phyloP scores from a whole-genome alignment of 2,329 filamentous ascomycete species.

The Volutella citrinella region DNA sequence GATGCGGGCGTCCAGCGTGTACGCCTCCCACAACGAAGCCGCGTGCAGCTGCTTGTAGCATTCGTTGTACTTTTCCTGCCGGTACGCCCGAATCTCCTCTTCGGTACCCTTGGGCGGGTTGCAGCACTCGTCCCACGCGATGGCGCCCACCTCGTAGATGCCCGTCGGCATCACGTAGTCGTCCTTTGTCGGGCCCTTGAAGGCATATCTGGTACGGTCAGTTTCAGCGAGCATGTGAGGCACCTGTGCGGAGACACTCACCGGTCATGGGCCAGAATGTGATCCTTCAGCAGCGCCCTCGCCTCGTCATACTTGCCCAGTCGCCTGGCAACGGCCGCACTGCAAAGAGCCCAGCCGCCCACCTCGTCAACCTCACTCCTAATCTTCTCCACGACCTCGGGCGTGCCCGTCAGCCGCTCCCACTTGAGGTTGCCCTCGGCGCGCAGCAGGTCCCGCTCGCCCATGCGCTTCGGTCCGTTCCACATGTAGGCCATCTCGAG shows the following conservation, averaged over 20 bases:
- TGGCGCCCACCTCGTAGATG: constrained; percentile 82
- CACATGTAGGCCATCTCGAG: constrained; percentile 94
- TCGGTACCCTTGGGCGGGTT: constrained; percentile 30
- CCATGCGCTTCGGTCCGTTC: constrained; percentile 86
- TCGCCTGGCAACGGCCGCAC: constrained; percentile 63
- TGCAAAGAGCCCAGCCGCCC: constrained; percentile 64
- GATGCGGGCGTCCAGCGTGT: constrained; percentile 70
- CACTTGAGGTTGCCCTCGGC: constrained; percentile 64
- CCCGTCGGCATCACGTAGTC: constrained; percentile 72
- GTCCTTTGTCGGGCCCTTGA: constrained; percentile 61
- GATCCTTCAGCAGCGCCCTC: constrained; percentile 57
- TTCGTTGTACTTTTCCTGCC: constrained; percentile 51
- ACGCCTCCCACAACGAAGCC: constrained; percentile 67
- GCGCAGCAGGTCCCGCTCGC: constrained; percentile 57
- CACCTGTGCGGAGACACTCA: no score
- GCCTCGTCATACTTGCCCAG: constrained; percentile 64
- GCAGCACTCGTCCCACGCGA: constrained; percentile 70
- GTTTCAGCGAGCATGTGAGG: no score
- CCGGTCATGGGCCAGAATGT: constrained; percentile 65
- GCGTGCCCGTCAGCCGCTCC: constrained; percentile 54
- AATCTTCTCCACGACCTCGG: constrained; percentile 42
- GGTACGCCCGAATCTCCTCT: constrained; percentile 34
- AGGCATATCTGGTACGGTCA: constrained; percentile 40
- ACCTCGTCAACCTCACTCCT: constrained; percentile 55
- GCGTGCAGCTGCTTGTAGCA: constrained; percentile 65